These are phyloP conservation scores for Ensete ventricosum DNA, from an alignment of 176 grass and related monocot species.

Conservation along the genomic window DNA sequence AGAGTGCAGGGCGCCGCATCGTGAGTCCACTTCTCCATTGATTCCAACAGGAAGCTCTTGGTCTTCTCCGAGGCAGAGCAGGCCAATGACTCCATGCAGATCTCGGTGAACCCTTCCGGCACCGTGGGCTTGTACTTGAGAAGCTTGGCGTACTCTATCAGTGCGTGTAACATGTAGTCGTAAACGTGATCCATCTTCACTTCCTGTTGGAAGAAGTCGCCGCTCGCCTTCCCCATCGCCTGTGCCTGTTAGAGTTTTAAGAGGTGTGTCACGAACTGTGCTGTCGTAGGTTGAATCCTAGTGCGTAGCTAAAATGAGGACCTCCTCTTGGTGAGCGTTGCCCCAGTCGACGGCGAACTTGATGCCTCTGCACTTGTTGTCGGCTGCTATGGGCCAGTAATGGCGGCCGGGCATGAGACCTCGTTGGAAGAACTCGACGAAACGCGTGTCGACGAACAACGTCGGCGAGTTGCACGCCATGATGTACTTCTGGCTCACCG, in stretches of 20 bases:
- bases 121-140: slow-evolving; percentile 59
- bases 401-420: slow-evolving; percentile 54
- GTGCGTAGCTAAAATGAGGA: background rate
- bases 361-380: slow-evolving; percentile 40
- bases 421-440: slow-evolving; percentile 59
- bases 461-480: slow-evolving; percentile 66
- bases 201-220: slow-evolving; percentile 39
- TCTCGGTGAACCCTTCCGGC: slow-evolving; percentile 51
- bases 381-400: slow-evolving; percentile 63
- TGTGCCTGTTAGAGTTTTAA: slow-evolving; percentile 20
- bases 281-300: too few species aligned
- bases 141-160: slow-evolving; percentile 51
- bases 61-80: slow-evolving; percentile 11
- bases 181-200: slow-evolving; percentile 75
- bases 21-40: slow-evolving; percentile 41
- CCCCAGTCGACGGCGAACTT: slow-evolving; percentile 73
- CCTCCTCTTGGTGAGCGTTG: slow-evolving; percentile 41
- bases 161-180: slow-evolving; percentile 89
- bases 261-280: too few species aligned
- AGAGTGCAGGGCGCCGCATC: slow-evolving; percentile 44
- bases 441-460: slow-evolving; percentile 40
- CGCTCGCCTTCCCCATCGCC: slow-evolving; percentile 38
- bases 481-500: slow-evolving; percentile 88
- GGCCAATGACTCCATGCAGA: slow-evolving; percentile 56
- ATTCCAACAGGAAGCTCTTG: slow-evolving; percentile 50